Evolutionary conservation across 2,329 filamentous ascomycete genomes (phyloP).

Genomic region (Colletotrichum sp.): DNA sequence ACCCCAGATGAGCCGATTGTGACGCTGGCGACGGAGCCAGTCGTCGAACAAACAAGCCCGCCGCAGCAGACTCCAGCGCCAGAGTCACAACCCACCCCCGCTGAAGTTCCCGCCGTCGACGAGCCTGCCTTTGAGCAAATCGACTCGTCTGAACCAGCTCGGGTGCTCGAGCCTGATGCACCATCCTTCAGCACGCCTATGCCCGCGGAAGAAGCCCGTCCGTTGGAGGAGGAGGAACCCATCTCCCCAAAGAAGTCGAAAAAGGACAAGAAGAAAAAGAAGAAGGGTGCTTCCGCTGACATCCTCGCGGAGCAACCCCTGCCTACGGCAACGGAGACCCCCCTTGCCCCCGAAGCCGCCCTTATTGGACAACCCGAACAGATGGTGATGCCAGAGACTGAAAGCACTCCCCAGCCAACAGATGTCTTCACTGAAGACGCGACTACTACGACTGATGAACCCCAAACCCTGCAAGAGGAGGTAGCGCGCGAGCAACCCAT

Average conservation of each 20-base stretch:
- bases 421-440: background rate
- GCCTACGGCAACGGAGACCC: background rate
- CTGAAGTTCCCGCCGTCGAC: background rate
- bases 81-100: background rate
- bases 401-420: background rate
- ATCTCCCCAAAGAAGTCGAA: slow-evolving; percentile 26
- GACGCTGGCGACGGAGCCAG: background rate
- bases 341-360: background rate
- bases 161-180: background rate
- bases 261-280: slow-evolving; percentile 21
- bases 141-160: background rate
- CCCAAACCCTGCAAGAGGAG: background rate
- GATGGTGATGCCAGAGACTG: background rate
- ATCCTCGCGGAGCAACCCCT: background rate
- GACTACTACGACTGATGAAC: background rate
- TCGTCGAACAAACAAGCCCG: background rate
- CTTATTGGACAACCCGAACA: background rate
- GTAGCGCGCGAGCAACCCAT: background rate
- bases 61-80: background rate
- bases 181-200: background rate
- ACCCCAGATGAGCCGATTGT: slow-evolving; percentile 16
- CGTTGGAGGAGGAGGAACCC: background rate
- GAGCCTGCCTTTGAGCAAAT: background rate
- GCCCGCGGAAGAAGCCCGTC: background rate
- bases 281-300: background rate